Base-by-base conservation (phyloP, 169 alveolate species). In the Eimeria falciformis region DNA sequence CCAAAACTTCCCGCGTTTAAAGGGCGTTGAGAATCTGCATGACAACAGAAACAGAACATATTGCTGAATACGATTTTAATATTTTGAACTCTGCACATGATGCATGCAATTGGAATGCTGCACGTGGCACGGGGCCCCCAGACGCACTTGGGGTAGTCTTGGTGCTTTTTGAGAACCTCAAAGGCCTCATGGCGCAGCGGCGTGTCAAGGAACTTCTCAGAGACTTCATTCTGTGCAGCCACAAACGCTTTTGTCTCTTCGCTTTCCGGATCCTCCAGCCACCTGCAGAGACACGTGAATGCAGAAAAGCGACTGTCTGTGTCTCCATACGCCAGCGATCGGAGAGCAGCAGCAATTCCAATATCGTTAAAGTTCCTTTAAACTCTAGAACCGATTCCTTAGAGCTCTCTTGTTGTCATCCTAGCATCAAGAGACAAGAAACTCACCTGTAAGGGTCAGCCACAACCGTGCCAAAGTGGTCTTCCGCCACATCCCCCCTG, bases 241-340 rank as follows among this genome's bases (percentile, higher is more conserved):
- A 88, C 89, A 27, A 88, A 88, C 1, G 78, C 88, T 81, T 88
- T 71, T 21, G 93, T 88, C 46, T 88, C 93, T 71, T 37, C 88
- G 78, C 89, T 75, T 27, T 88, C 93, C 2, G 93, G 93, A 37
- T 88, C 88, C 85, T 88, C 93, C 43, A 75, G 79, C 87, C 88
- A 88, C 23, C 93, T 88, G 93, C 71, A 21, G 14, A 1, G 46
- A 25, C 12, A 7, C 6, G n/a, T 17, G 5, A 29, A n/a, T 11
- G 18, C 29, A 29, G 18, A 43, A 62, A 12, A 14, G 43, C 43
- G 33, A 33, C 7, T 17, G 29, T 7, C 18, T 21, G 55, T 65
- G 1, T 21, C 9, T n/a, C 3, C 29, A 21, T 21, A 5, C 33
- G 75, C 14, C 75, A 65, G 14, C 2, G 7, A 5, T 2, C 11